Evolutionary conservation across 441 rosid genomes (phyloP).

Genomic region (Mallotus repandus): DNA sequence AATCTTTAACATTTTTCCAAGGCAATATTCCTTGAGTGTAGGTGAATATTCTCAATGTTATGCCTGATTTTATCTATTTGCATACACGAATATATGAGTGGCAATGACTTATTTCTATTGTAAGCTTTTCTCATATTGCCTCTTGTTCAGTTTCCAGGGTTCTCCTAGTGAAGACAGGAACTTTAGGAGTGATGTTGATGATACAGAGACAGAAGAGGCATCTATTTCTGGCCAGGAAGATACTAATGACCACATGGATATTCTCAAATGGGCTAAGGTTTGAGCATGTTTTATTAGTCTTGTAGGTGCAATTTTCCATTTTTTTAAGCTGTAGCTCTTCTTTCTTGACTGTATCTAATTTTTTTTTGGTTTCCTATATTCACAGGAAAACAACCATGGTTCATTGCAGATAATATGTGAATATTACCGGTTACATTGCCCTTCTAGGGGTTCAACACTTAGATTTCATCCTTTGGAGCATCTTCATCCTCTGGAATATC

Average conservation of each 20-base stretch:
- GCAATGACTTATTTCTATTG: neutral
- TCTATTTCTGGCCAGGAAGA: slow-evolving; percentile 90
- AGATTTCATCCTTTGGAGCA: slow-evolving; percentile 92
- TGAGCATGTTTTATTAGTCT: slow-evolving; percentile 22
- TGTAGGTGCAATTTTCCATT: slow-evolving; percentile 2
- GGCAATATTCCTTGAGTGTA: neutral
- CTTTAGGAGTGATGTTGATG: slow-evolving; percentile 65
- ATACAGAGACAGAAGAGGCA: slow-evolving; percentile 79
- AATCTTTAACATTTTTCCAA: neutral
- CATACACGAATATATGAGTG: neutral
- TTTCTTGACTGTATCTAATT: slow-evolving; percentile 4
- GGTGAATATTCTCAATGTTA: neutral
- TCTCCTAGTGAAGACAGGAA: slow-evolving; percentile 71
- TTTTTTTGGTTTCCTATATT: slow-evolving; percentile 21
- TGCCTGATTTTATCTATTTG: neutral
- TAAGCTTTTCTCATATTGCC: slow-evolving; percentile 13
- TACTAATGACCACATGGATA: slow-evolving; percentile 55
- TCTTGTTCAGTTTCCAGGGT: slow-evolving; percentile 66
- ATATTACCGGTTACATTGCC: slow-evolving; percentile 63
- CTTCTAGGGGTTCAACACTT: slow-evolving; percentile 70
- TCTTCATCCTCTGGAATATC: slow-evolving; percentile 79
- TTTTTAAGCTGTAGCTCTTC: neutral
- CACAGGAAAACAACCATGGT: slow-evolving; percentile 77
- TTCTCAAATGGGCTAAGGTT: slow-evolving; percentile 98
- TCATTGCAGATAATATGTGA: slow-evolving; percentile 80